A percentile compares a stretch with the other conserved stretches of the same genome.
These are phyloP conservation scores for Lichtheimia ramosa DNA, from an alignment of 371 early-diverging fungal genomes.

Conservation along the genomic window DNA sequence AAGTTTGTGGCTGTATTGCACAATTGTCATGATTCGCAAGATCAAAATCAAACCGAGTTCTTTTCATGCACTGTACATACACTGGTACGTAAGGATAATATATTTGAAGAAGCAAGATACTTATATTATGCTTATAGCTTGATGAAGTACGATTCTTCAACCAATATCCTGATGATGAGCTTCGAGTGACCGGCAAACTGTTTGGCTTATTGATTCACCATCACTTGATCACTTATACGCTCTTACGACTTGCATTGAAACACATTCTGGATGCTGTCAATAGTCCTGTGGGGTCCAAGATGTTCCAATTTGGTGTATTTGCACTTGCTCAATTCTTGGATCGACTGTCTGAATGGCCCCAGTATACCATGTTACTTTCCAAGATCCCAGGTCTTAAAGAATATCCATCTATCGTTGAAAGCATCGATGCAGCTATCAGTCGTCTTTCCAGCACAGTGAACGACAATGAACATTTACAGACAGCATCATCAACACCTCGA, in stretches of 20 bases:
- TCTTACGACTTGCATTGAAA: conserved; percentile 81
- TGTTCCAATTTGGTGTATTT: conserved; percentile 88
- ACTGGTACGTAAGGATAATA: conserved; percentile 36
- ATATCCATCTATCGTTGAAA: conserved; percentile 29
- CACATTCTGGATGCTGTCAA: conserved; percentile 84
- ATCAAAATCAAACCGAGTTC: conserved; percentile 68
- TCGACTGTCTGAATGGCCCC: conserved; percentile 90
- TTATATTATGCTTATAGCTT: conserved; percentile 38
- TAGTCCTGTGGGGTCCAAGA: conserved; percentile 73
- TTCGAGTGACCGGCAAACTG: conserved; percentile 81
- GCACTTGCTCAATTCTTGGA: conserved; percentile 83
- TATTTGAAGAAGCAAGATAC: background rate
- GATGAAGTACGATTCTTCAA: conserved; percentile 94
- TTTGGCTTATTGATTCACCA: conserved; percentile 87
- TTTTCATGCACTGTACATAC: conserved; percentile 82
- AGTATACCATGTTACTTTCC: conserved; percentile 77
- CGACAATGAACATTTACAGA: background rate
- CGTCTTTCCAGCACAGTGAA: conserved; percentile 20
- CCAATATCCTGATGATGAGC: conserved; percentile 91
- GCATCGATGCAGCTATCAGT: conserved; percentile 27
- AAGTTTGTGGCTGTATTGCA: conserved; percentile 74
- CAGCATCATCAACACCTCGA: background rate
- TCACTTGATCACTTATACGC: conserved; percentile 74
- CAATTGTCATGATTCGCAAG: conserved; percentile 68
- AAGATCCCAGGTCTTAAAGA: conserved; percentile 78